Percentiles rank a stretch among this genome's conserved stretches.
Conservation (phyloP, 371 early-diverging fungal genomes). For the Saksenaea oblongispora region DNA sequence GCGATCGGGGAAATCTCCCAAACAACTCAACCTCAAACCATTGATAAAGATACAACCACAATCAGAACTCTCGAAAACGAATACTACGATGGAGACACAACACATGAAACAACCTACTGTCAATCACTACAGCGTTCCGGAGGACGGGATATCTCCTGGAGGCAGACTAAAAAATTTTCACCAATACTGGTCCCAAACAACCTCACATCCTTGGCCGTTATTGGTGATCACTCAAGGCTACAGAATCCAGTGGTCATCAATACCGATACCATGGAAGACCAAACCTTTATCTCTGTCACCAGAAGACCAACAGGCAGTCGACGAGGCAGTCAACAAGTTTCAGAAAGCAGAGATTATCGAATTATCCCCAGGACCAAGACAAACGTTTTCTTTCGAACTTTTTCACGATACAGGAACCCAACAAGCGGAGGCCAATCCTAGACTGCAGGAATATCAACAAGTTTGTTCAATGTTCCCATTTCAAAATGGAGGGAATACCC, state of each 20-base stretch:
- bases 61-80: too few species aligned
- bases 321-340: slow-evolving; percentile 3
- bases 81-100: too few species aligned
- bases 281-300: too few species aligned
- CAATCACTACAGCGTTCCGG: too few species aligned
- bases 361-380: slow-evolving; percentile 3
- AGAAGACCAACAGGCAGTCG: background rate
- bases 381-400: background rate
- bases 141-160: too few species aligned
- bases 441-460: background rate
- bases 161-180: too few species aligned
- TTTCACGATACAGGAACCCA: slow-evolving; percentile 10
- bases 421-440: slow-evolving; percentile 8
- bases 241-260: background rate
- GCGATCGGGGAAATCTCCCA: too few species aligned
- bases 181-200: background rate
- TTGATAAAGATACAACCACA: too few species aligned
- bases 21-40: too few species aligned
- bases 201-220: background rate
- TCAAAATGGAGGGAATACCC: slow-evolving; percentile 18
- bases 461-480: slow-evolving; percentile 4
- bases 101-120: too few species aligned
- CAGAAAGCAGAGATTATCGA: background rate
- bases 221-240: background rate
- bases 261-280: background rate